phyloP scores from a whole-genome alignment of 352 stramenopile species.

The Phytophthora citricola region DNA sequence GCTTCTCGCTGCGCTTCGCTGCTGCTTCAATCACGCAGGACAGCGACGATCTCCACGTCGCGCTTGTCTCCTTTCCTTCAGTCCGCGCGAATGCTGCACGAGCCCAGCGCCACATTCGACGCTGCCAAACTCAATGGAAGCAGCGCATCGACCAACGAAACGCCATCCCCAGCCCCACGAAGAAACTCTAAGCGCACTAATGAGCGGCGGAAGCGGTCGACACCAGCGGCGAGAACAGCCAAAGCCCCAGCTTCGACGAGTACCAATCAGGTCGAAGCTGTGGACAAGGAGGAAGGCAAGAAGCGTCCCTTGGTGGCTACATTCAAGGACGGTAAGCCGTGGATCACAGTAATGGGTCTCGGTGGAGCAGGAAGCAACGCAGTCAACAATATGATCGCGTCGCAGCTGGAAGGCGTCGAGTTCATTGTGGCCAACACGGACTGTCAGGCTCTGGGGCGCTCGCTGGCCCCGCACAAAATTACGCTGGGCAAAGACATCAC shows the following conservation, averaged over 20 bases:
- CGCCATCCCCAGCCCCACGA: conserved; percentile 6
- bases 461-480: conserved; percentile 83
- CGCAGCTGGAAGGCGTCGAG: conserved; percentile 91
- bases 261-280: conserved; percentile 4
- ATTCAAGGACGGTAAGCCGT: conserved; percentile 85
- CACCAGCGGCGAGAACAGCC: conserved; percentile 7
- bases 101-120: conserved; percentile 27
- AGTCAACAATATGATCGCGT: conserved; percentile 92
- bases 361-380: conserved; percentile 87
- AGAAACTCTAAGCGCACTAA: conserved; percentile 24
- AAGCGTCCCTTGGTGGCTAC: conserved; percentile 46
- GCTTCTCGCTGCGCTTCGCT: conserved; percentile 23
- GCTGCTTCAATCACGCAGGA: conserved; percentile 24
- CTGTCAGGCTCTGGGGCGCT: conserved; percentile 89
- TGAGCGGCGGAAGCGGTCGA: conserved; percentile 38
- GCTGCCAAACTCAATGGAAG: conserved; percentile 28
- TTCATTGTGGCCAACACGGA: conserved; percentile 98
- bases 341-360: conserved; percentile 89
- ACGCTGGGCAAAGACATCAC: conserved; percentile 87
- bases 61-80: conserved; percentile 20
- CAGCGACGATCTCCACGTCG: conserved; percentile 6
- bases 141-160: conserved; percentile 6
- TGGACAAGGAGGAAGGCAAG: conserved; percentile 45
- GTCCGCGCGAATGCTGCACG: conserved; percentile 20
- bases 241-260: conserved; percentile 8